Evolutionary conservation across 371 early-diverging fungal genomes (phyloP).

Genomic region (Dichotomocladium elegans): DNA sequence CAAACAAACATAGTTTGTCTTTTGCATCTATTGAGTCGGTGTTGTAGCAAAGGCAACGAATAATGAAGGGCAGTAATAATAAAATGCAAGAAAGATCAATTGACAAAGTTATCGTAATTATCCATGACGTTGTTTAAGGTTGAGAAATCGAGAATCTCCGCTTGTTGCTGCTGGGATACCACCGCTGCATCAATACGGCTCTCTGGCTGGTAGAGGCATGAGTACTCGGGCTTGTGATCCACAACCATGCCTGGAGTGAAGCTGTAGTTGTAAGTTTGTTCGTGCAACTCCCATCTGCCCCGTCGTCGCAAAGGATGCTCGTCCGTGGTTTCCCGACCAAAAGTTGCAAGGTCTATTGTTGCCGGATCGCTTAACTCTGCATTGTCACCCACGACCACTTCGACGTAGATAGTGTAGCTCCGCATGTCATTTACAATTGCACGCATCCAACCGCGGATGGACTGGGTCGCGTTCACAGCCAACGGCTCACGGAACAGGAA

Average conservation of each 20-base stretch:
- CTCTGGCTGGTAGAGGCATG: constrained; percentile 72
- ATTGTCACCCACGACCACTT: constrained; percentile 52
- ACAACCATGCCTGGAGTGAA: constrained; percentile 57
- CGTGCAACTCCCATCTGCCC: constrained; percentile 88
- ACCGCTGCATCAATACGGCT: constrained; percentile 15
- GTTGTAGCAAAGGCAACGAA: constrained; percentile 2
- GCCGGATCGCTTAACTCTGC: constrained; percentile 19
- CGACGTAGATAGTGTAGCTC: constrained; percentile 79
- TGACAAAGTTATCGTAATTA: constrained; percentile 18
- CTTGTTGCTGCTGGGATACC: not conserved
- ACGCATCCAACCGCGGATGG: constrained; percentile 80
- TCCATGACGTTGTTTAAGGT: constrained; percentile 12
- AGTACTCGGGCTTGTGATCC: constrained; percentile 62
- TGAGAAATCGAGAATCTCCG: not conserved
- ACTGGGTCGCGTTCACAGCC: constrained; percentile 90
- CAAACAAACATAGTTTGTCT: no score
- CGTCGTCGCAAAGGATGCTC: constrained; percentile 48
- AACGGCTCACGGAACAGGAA: constrained; percentile 92
- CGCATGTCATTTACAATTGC: constrained; percentile 88
- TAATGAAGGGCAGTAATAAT: constrained; percentile 1
- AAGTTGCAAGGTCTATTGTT: constrained; percentile 11
- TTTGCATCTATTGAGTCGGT: no score
- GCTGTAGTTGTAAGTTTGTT: constrained; percentile 87
- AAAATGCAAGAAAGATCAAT: constrained; percentile 2
- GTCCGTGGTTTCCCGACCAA: constrained; percentile 11